phyloP scores from a whole-genome alignment of 331 rosid species.

The Quercus lobata region DNA sequence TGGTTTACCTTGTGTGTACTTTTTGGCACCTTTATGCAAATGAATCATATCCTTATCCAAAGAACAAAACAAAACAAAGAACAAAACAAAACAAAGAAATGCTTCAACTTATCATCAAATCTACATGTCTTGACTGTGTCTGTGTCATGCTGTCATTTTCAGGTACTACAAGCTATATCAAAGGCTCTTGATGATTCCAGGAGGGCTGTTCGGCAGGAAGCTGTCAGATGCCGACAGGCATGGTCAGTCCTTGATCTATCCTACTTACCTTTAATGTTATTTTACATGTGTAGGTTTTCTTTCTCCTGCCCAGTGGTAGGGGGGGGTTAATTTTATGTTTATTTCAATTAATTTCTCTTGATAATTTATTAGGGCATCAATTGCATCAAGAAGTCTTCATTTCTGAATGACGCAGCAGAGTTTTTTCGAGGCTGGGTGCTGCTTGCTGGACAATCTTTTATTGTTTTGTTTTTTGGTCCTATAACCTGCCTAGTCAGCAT shows the following conservation, averaged over 20 bases:
- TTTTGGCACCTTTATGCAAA: too few species aligned
- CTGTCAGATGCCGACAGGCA: constrained; percentile 81
- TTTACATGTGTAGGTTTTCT: too few species aligned
- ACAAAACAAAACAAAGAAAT: not conserved
- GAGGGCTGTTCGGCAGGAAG: constrained; percentile 87
- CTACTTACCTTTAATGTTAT: not conserved
- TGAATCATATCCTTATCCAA: too few species aligned
- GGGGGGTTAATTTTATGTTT: not conserved
- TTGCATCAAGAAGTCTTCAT: constrained; percentile 46
- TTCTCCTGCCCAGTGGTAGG: not conserved
- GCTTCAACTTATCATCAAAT: not conserved
- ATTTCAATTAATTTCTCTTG: not conserved
- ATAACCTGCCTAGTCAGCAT: not conserved
- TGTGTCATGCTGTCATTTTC: not conserved
- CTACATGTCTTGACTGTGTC: not conserved
- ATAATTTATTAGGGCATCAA: constrained; percentile 51
- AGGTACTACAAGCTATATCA: constrained; percentile 60
- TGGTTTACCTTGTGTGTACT: too few species aligned
- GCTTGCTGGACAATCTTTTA: not conserved
- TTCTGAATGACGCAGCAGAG: constrained; percentile 30
- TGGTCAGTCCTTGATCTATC: constrained; percentile 45
- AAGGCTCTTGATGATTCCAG: constrained; percentile 71
- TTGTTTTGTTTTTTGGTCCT: not conserved
- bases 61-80: too few species aligned
- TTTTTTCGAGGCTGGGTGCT: not conserved